phyloP scores from a whole-genome alignment of 1,284 basidiomycete species.

The Tilletia walkeri region DNA sequence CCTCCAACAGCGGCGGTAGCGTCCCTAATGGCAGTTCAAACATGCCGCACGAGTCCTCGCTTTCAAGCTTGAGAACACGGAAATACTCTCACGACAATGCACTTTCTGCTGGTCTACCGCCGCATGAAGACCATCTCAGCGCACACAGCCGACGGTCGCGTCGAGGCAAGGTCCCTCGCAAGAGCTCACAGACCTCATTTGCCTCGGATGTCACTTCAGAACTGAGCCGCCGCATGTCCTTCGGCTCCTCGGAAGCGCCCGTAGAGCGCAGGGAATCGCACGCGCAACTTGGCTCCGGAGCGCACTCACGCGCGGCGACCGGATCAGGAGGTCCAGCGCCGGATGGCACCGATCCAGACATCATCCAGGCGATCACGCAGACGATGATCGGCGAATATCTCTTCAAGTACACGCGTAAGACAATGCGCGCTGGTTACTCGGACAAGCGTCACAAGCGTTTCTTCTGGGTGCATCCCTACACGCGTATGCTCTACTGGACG shows the following conservation, averaged over 20 bases:
- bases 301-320: not conserved
- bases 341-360: slow-evolving; percentile 47
- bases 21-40: not conserved
- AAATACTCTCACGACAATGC: slow-evolving; percentile 31
- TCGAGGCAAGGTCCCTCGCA: slow-evolving; percentile 8
- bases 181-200: slow-evolving; percentile 31
- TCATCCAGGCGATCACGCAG: slow-evolving; percentile 90
- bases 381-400: slow-evolving; percentile 99
- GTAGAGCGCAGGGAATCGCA: not conserved
- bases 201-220: slow-evolving; percentile 48
- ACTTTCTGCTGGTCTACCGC: too few relatives aligned
- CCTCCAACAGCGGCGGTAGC: too few relatives aligned
- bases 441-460: slow-evolving; percentile 89
- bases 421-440: slow-evolving; percentile 80
- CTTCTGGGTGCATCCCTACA: slow-evolving; percentile 99
- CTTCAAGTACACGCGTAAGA: slow-evolving; percentile 90
- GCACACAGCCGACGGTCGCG: slow-evolving; percentile 10
- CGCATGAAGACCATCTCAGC: not conserved
- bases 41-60: not conserved
- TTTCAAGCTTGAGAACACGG: slow-evolving; percentile 25
- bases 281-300: not conserved
- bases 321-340: slow-evolving; percentile 20
- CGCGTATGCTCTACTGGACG: slow-evolving; percentile 96
- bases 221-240: slow-evolving; percentile 38
- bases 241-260: slow-evolving; percentile 26